These are phyloP conservation scores for Mrakia blollopis DNA, from an alignment of 768 basidiomycete species.

Conservation along the genomic window DNA sequence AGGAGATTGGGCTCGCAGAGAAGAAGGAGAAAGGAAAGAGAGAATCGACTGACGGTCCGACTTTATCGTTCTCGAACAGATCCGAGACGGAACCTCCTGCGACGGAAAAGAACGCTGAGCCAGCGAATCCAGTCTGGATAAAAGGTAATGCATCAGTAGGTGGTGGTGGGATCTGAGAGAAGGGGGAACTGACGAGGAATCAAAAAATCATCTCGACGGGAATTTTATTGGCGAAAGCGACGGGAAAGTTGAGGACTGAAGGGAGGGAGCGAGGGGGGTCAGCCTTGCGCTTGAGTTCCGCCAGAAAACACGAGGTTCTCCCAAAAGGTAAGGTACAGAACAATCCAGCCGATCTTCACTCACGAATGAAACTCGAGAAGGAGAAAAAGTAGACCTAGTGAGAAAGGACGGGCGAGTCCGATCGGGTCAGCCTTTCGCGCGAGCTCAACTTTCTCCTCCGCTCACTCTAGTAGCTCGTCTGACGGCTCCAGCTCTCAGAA, in stretches of 20 bases:
- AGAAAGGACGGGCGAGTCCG: not conserved
- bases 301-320: too few relatives aligned
- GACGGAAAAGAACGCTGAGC: conserved; percentile 58
- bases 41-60: conserved; percentile 46
- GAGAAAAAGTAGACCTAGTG: conserved; percentile 57
- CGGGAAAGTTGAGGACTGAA: conserved; percentile 58
- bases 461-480: not conserved
- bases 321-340: too few relatives aligned
- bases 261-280: not conserved
- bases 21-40: not conserved
- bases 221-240: conserved; percentile 66
- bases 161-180: too few relatives aligned
- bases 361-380: conserved; percentile 56
- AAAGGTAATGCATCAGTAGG: too few relatives aligned
- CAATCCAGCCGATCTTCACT: too few relatives aligned
- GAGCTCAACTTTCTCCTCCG: not conserved
- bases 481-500: not conserved
- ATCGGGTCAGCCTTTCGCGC: not conserved
- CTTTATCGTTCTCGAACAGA: conserved; percentile 54
- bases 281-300: too few relatives aligned
- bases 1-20: not conserved
- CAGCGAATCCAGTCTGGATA: conserved; percentile 56
- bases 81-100: conserved; percentile 57
- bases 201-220: conserved; percentile 62
- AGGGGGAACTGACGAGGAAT: too few relatives aligned